phyloP scores from a whole-genome alignment of 2,329 filamentous ascomycete genomes.

The Fusarium fujikuroi region DNA sequence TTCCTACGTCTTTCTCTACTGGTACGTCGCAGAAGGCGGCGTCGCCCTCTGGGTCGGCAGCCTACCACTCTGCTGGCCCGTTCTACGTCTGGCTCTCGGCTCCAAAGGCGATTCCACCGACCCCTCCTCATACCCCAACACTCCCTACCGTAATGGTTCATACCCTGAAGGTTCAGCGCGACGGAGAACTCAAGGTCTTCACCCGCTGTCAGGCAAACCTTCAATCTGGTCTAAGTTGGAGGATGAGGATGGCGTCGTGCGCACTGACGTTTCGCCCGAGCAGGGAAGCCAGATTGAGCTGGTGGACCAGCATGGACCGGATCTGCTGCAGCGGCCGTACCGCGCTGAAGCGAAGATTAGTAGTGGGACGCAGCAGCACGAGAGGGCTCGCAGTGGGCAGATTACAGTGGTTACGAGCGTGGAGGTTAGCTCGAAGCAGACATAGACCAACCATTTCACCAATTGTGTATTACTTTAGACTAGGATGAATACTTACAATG shows the following conservation, averaged over 20 bases:
- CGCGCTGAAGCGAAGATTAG: slow-evolving; percentile 9
- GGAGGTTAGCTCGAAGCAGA: slow-evolving; percentile 36
- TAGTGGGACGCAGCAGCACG: background rate
- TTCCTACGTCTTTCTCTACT: slow-evolving; percentile 66
- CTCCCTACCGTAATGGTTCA: slow-evolving; percentile 22
- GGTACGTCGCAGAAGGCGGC: slow-evolving; percentile 69
- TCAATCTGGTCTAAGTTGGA: slow-evolving; percentile 48
- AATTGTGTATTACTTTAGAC: background rate
- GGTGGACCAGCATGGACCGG: slow-evolving; percentile 28
- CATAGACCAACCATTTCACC: background rate
- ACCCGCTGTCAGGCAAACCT: slow-evolving; percentile 32
- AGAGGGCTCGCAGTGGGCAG: slow-evolving; percentile 22
- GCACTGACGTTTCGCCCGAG: slow-evolving; percentile 18
- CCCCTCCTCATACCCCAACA: slow-evolving; percentile 40
- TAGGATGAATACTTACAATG: background rate
- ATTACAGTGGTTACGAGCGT: slow-evolving; percentile 46
- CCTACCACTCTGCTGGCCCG: slow-evolving; percentile 68
- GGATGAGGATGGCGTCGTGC: slow-evolving; percentile 35
- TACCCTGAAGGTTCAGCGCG: slow-evolving; percentile 37
- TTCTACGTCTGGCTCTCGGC: slow-evolving; percentile 58
- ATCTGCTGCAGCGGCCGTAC: slow-evolving; percentile 28
- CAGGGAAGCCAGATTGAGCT: slow-evolving; percentile 48
- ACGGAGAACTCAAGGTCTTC: slow-evolving; percentile 23
- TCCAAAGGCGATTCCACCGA: slow-evolving; percentile 35
- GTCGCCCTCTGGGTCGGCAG: slow-evolving; percentile 71